Evolutionary conservation across 768 basidiomycete species (phyloP), one percentile per base, ranked within the genome.

Genomic region (Xanthoconium stramineum): DNA sequence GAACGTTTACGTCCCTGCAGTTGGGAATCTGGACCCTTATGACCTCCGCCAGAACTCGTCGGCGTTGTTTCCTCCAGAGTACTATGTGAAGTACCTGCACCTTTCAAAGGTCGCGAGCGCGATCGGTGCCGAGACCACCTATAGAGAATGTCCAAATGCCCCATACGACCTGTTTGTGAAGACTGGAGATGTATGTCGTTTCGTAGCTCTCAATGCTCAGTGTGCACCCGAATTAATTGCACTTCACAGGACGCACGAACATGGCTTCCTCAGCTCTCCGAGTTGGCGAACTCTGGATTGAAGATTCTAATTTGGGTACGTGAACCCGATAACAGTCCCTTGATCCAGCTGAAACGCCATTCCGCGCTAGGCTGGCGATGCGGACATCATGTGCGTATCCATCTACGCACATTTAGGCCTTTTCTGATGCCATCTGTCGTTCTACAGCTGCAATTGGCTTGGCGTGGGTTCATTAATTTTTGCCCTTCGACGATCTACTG

Each of bases 11-110:
- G 11, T 64, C 2, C 82, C 82, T 0, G 81, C 82, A 2, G 72
- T 85, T 6, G 81, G 81, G 0, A 63, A 82, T 60, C 72, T 76
- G 13, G 84, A 88, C 57, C 59, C 75, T 0, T 68, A 86, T 55
- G 85, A 88, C 61, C 69, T 88, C 42, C 73, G 83, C 20, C 84
- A 86, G 67, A 83, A 78, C 39, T 61, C 77, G 1, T 75, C 80
- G 0, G 75, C 78, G 2, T 53, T 70, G 8, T 86, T 86, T 68
- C 84, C 85, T 6, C 80, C 84, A 0, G 76, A 82, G 44, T 83
- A 76, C 55, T 85, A 85, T 53, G 58, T 81, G 44, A 69, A 72
- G 11, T 84, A 80, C 58, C 69, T 86, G 19, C 60, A 54, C 1
- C 64, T 66, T n/a, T 36, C 74, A 0, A 57, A 65, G 4, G 72